Evolutionary conservation across 768 basidiomycete species (phyloP), one percentile per base, ranked within the genome.

Genomic region (Heimioporus sp.): DNA sequence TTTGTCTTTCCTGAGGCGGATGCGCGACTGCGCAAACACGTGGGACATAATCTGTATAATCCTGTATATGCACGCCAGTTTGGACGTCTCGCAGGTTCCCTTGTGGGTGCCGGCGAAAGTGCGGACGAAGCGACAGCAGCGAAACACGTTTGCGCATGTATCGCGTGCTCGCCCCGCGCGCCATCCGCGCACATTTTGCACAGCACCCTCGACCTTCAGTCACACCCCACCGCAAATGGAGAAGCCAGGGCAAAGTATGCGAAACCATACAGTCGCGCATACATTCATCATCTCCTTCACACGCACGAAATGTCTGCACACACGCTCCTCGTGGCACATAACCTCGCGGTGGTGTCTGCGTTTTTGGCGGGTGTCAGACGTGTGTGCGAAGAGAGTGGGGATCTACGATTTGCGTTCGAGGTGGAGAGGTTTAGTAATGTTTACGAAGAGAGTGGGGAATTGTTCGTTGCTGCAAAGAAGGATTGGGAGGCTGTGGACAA

Each of bases 251-350:
- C 5, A 13, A 40, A 16, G 45, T 65, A 67, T 45, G 64, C 62
- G 21, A 70, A 72, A 2, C 67, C 75, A 2, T 73, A 71, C 56
- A 55, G 76, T 5, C 75, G 78, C 13, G 86, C 87, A 3, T 95
- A 94, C 58, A 46, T 92, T 30, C 90, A 95, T 63, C 92, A 95
- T 59, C 80, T 95, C 13, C 72, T 93, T 34, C 85, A 87, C 46
- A 92, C 92, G 7, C 92, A 94, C 67, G 92, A 95, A 66, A 93
- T 95, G 92, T 82, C 85, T 0, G 86, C 90, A 1, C 90, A 94
- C 58, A 64, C 89, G 5, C 66, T 93, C 20, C 78, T 94, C 16
- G 77, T 76, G 11, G 75, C 83, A 69, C 92, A 95, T 66, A 95
- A 94, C 58, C 73, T 91, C 28, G 65, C 79, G 1, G 78, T 92